A percentile compares a stretch with the other conserved stretches of the same genome.
Conservation (phyloP, 257 asterid genomes). For the Cinchona pubescens region DNA sequence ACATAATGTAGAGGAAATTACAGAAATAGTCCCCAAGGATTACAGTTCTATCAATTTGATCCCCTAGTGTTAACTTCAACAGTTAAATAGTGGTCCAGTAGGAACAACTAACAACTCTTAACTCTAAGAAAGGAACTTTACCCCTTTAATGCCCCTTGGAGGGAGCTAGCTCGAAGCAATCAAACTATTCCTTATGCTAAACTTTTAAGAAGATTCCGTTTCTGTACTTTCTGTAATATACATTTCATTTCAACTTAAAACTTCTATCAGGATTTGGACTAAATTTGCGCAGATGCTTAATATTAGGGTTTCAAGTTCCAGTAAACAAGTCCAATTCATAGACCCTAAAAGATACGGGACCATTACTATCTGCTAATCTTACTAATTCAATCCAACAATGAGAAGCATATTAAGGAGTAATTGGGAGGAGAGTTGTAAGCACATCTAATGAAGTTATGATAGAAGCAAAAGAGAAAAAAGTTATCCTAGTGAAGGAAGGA, state of each 20-base stretch:
- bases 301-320: background rate
- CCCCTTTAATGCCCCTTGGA: too few species aligned
- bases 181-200: too few species aligned
- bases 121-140: too few species aligned
- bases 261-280: background rate
- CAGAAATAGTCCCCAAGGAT: background rate
- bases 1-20: background rate
- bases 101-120: too few species aligned
- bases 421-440: too few species aligned
- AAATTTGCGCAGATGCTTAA: background rate
- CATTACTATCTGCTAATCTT: background rate
- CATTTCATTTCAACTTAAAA: conserved; percentile 4
- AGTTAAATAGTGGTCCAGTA: too few species aligned
- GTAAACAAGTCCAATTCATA: background rate
- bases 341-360: background rate
- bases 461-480: too few species aligned
- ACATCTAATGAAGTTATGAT: too few species aligned
- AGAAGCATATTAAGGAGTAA: background rate
- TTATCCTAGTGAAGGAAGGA: background rate
- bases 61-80: background rate
- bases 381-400: background rate
- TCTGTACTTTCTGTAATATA: background rate
- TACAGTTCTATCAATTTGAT: background rate
- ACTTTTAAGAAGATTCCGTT: background rate
- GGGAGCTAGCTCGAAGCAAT: too few species aligned